Evolutionary conservation across 345 rosid genomes (phyloP).

Genomic region (Sisymbrium altissimum): DNA sequence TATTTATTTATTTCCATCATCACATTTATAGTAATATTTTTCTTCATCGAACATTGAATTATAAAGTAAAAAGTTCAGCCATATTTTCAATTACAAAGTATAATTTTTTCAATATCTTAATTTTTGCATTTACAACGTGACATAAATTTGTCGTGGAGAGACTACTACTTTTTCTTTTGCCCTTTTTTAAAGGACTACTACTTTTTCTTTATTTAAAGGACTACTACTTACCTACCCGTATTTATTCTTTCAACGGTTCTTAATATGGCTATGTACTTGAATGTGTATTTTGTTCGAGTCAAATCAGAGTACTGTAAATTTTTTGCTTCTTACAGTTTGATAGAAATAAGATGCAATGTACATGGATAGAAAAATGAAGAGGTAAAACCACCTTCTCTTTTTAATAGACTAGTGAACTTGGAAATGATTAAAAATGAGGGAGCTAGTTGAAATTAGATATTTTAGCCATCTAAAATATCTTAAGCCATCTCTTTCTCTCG

Average conservation of each 20-base stretch:
- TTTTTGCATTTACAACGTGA: background rate
- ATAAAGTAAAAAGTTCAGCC: too few relatives aligned
- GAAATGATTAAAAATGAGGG: background rate
- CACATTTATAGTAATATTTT: too few relatives aligned
- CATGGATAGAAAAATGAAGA: background rate
- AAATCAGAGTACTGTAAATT: background rate
- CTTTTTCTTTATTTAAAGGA: too few relatives aligned
- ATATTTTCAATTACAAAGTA: too few relatives aligned
- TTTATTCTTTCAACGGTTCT: background rate
- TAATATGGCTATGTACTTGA: background rate
- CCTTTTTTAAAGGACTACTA: too few relatives aligned
- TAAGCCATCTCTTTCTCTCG: background rate
- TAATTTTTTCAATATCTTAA: background rate
- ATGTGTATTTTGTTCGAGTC: background rate
- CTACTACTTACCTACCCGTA: too few relatives aligned
- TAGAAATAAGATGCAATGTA: conserved; percentile 1
- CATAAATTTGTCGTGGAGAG: background rate
- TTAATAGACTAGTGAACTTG: background rate
- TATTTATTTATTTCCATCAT: background rate
- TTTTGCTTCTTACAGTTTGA: background rate
- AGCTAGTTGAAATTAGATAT: background rate
- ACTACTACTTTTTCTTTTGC: too few relatives aligned
- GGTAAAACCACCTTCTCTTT: background rate
- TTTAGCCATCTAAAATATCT: background rate
- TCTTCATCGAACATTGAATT: too few relatives aligned